phyloP scores from a whole-genome alignment of 306 rosid species.

The Lagenaria siceraria region DNA sequence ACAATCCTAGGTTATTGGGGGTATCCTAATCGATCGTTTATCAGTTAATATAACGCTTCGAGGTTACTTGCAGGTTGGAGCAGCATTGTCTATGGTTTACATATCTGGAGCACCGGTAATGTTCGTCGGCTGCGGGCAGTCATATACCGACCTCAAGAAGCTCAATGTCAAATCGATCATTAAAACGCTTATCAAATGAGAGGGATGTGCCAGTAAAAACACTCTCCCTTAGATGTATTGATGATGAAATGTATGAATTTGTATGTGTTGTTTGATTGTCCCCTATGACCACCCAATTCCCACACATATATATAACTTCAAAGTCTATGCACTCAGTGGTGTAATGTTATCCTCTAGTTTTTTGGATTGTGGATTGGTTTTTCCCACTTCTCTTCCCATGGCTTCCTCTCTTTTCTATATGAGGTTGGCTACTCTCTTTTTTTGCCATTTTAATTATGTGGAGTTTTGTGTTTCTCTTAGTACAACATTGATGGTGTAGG shows the following conservation, averaged over 20 bases:
- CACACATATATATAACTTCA: not conserved
- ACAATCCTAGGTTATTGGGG: not conserved
- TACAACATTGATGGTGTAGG: not conserved
- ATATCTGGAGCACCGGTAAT: constrained; percentile 94
- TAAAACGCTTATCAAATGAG: constrained; percentile 82
- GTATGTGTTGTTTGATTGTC: not conserved
- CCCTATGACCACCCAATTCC: constrained; percentile 1
- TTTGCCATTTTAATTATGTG: not conserved
- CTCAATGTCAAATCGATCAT: constrained; percentile 86
- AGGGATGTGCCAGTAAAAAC: not conserved
- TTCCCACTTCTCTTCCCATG: not conserved
- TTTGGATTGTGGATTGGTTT: not conserved
- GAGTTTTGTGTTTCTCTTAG: not conserved
- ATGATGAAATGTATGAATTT: too few relatives aligned
- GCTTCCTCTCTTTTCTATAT: not conserved
- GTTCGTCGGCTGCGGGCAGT: constrained; percentile 99
- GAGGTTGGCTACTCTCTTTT: not conserved
- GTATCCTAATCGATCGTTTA: not conserved
- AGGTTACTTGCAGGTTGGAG: constrained; percentile 61
- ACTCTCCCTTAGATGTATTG: not conserved
- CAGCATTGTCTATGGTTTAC: constrained; percentile 97
- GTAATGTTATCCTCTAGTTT: not conserved
- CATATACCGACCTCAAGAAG: constrained; percentile 92
- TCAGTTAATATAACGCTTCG: not conserved
- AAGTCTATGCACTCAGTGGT: not conserved